Percentiles rank a stretch among this genome's conserved stretches.
Evolutionary conservation across 805 yeast genomes (phyloP).

Genomic region (Candida methanosorbosa): DNA sequence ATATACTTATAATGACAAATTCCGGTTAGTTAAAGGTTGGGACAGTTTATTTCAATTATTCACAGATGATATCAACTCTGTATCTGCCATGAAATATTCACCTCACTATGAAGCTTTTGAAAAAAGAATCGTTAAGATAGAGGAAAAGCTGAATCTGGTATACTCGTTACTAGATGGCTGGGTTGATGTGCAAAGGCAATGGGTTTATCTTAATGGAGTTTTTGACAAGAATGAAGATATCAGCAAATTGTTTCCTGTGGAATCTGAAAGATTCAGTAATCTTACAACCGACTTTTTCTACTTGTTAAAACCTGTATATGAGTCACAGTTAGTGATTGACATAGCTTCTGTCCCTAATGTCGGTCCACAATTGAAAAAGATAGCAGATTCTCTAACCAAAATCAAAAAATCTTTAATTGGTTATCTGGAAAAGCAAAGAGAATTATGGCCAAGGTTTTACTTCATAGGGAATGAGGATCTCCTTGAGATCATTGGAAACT

Average conservation of each 20-base stretch:
- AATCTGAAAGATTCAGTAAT: constrained; percentile 55
- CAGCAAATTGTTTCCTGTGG: constrained; percentile 56
- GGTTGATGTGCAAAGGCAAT: constrained; percentile 82
- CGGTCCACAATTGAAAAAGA: constrained; percentile 34
- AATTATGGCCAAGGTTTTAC: constrained; percentile 69
- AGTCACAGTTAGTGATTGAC: constrained; percentile 46
- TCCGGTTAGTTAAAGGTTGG: constrained; percentile 61
- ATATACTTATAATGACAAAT: constrained; percentile 42
- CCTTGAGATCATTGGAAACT: constrained; percentile 70
- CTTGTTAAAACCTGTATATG: constrained; percentile 39
- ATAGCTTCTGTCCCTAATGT: constrained; percentile 42
- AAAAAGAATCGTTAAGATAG: constrained; percentile 45
- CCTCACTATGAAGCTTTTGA: constrained; percentile 53
- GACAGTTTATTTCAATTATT: constrained; percentile 48
- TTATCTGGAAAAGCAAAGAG: constrained; percentile 74
- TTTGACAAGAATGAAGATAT: constrained; percentile 56
- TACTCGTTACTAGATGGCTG: constrained; percentile 52
- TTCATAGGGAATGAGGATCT: constrained; percentile 89
- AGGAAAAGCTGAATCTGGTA: constrained; percentile 42
- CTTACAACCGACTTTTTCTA: constrained; percentile 54
- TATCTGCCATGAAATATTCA: constrained; percentile 66
- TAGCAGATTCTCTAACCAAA: constrained; percentile 45
- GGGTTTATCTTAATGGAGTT: constrained; percentile 80
- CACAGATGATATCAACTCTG: constrained; percentile 49
- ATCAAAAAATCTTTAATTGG: constrained; percentile 63